These are phyloP conservation scores for Silene latifolia DNA, from an alignment of 148 eudicot genomes.

Conservation along the genomic window DNA sequence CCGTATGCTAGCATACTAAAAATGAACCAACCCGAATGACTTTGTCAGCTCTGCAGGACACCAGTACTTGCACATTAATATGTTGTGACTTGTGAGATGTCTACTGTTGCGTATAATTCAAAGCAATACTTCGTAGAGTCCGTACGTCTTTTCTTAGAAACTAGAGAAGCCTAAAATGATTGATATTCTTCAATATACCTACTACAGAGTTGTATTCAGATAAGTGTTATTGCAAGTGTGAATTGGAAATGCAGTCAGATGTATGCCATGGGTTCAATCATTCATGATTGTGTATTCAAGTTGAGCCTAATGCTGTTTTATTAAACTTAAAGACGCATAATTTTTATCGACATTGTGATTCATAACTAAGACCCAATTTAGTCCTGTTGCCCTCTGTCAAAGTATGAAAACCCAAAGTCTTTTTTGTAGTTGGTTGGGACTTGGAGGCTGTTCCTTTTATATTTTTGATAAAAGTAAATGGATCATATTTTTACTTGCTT, in stretches of 20 bases:
- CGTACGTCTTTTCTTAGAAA: not conserved
- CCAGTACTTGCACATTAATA: not conserved
- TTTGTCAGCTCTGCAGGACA: not conserved
- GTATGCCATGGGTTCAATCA: not conserved
- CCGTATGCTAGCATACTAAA: not conserved
- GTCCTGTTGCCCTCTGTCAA: not conserved
- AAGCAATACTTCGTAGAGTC: too few relatives aligned
- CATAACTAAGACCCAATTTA: not conserved
- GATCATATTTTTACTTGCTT: constrained; percentile 6
- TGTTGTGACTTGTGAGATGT: not conserved
- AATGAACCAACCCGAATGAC: not conserved
- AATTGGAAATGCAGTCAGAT: not conserved
- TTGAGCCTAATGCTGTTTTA: not conserved
- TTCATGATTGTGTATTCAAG: not conserved
- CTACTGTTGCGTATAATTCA: not conserved
- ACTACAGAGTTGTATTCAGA: not conserved
- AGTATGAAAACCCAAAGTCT: not conserved
- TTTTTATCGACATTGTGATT: too few relatives aligned
- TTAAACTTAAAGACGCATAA: too few relatives aligned
- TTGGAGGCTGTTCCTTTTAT: not conserved
- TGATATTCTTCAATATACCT: not conserved
- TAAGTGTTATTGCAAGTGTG: not conserved
- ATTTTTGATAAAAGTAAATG: too few relatives aligned
- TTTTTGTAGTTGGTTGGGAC: not conserved
- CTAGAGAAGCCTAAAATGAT: not conserved